Evolutionary conservation across 345 rosid genomes (phyloP).

Genomic region (Aquilaria sinensis): DNA sequence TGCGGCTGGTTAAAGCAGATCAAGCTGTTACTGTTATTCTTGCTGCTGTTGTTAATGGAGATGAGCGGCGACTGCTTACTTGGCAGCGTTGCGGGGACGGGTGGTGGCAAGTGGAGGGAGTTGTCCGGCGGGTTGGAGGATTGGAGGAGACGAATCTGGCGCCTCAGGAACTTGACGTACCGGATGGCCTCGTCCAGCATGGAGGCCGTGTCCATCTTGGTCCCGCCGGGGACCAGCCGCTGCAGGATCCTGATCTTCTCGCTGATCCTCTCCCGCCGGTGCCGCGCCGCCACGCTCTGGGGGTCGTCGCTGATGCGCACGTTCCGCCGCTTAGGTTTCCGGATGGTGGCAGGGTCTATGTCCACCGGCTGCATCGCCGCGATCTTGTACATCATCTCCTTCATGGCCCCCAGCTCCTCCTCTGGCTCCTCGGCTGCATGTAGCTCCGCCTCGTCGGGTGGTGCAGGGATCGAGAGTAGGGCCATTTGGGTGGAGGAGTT

Average conservation of each 20-base stretch:
- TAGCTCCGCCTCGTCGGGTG: slow-evolving; percentile 18
- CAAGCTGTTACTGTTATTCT: not conserved
- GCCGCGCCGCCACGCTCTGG: slow-evolving; percentile 96
- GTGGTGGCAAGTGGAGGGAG: slow-evolving; percentile 22
- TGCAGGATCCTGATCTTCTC: slow-evolving; percentile 90
- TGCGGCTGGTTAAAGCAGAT: slow-evolving; percentile 33
- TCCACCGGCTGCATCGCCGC: slow-evolving; percentile 96
- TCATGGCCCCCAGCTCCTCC: slow-evolving; percentile 86
- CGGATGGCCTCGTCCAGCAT: slow-evolving; percentile 94
- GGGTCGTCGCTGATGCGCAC: slow-evolving; percentile 91
- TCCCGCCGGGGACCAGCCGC: slow-evolving; percentile 92
- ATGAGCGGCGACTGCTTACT: slow-evolving; percentile 16
- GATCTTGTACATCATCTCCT: slow-evolving; percentile 96
- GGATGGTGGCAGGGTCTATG: slow-evolving; percentile 75
- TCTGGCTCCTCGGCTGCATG: slow-evolving; percentile 49
- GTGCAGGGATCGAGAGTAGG: slow-evolving; percentile 6
- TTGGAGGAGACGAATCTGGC: slow-evolving; percentile 73
- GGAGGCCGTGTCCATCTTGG: slow-evolving; percentile 93
- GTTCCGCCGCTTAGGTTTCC: slow-evolving; percentile 79
- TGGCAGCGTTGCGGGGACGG: slow-evolving; percentile 15
- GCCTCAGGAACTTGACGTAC: slow-evolving; percentile 89
- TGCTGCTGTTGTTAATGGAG: slow-evolving; percentile 1
- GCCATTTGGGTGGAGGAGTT: slow-evolving; percentile 9
- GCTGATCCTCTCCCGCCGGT: slow-evolving; percentile 82
- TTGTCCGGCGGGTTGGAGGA: slow-evolving; percentile 16